Conservation (phyloP, 768 basidiomycete species). For the Lactarius deliciosus region DNA sequence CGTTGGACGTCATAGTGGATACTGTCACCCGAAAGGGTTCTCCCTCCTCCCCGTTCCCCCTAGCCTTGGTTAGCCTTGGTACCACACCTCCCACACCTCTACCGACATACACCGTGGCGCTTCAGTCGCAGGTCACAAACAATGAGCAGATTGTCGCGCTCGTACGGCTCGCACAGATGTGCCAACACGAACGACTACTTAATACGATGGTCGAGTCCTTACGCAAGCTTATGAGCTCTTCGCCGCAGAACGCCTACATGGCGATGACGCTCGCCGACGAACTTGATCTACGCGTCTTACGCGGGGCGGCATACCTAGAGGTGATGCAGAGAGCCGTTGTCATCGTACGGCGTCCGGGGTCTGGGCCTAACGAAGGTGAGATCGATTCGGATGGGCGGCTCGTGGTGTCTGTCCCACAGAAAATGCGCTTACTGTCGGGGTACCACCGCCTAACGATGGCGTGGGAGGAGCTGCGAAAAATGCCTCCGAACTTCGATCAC, state of each 20-base stretch:
- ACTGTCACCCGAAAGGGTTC: conserved; percentile 60
- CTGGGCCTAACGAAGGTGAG: conserved; percentile 27
- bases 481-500: conserved; percentile 65
- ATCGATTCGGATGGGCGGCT: conserved; percentile 47
- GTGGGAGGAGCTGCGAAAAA: conserved; percentile 63
- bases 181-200: conserved; percentile 59
- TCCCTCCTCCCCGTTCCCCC: conserved; percentile 46
- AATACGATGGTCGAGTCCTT: conserved; percentile 59
- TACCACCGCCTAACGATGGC: conserved; percentile 64
- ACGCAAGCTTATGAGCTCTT: conserved; percentile 58
- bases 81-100: conserved; percentile 34
- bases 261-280: conserved; percentile 76
- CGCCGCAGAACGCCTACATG: conserved; percentile 66
- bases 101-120: conserved; percentile 17
- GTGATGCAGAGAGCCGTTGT: conserved; percentile 65
- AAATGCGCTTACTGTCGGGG: conserved; percentile 64
- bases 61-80: conserved; percentile 35
- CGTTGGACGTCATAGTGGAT: conserved; percentile 69
- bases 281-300: conserved; percentile 55
- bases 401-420: conserved; percentile 56
- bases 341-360: conserved; percentile 31
- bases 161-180: conserved; percentile 65
- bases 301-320: conserved; percentile 68
- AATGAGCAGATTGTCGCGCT: conserved; percentile 36
- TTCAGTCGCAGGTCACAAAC: conserved; percentile 27